Evolutionary conservation across 2,329 filamentous ascomycete species (phyloP).

Genomic region (Penicillium crustosum): DNA sequence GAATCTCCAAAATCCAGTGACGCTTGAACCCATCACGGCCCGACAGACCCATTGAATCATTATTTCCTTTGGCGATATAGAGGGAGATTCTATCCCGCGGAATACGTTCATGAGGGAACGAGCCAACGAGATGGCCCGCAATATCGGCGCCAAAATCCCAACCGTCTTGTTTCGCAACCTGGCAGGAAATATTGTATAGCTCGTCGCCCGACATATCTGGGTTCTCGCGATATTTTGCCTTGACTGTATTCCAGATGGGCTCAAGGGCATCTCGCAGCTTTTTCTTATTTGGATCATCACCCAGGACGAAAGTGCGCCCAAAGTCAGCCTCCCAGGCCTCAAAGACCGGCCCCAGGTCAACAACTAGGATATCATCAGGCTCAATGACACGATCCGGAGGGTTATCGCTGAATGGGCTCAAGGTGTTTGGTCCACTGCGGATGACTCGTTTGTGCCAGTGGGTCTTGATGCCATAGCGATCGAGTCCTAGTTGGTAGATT

Average conservation of each 20-base stretch:
- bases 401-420: constrained; percentile 51
- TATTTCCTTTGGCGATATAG: constrained; percentile 50
- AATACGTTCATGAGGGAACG: constrained; percentile 54
- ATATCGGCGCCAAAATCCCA: constrained; percentile 49
- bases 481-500: constrained; percentile 48
- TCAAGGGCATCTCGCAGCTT: constrained; percentile 49
- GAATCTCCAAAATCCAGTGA: constrained; percentile 55
- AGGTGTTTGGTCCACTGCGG: constrained; percentile 52
- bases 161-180: constrained; percentile 41
- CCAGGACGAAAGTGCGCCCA: constrained; percentile 54
- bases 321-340: constrained; percentile 57
- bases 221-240: constrained; percentile 39
- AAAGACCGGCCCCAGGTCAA: constrained; percentile 55
- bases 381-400: constrained; percentile 51
- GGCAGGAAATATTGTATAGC: constrained; percentile 48
- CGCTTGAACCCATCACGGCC: constrained; percentile 46
- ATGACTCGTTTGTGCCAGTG: constrained; percentile 57
- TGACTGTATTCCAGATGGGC: constrained; percentile 50
- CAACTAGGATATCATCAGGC: constrained; percentile 52
- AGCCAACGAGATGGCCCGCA: constrained; percentile 53
- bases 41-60: constrained; percentile 40
- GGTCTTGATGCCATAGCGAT: constrained; percentile 47
- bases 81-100: constrained; percentile 48
- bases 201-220: constrained; percentile 51
- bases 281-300: constrained; percentile 48